A percentile compares a stretch with the other conserved stretches of the same genome.
Conservation (phyloP, 257 asterid genomes). For the Penstemon newberryi region DNA sequence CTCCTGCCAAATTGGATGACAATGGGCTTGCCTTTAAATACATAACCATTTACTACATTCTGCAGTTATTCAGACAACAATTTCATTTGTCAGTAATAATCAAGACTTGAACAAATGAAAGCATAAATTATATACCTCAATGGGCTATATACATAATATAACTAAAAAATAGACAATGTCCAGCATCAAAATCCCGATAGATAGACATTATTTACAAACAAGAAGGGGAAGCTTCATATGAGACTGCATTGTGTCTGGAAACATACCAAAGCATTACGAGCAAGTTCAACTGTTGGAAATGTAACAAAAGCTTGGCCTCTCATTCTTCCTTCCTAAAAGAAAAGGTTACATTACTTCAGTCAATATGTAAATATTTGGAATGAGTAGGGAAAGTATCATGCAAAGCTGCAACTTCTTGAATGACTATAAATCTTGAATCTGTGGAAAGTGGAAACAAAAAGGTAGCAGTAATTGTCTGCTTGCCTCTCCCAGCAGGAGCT, state of each 20-base stretch:
- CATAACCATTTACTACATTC: constrained; percentile 75
- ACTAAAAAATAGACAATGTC: neutral
- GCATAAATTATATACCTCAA: constrained; percentile 1
- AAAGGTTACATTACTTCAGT: constrained; percentile 16
- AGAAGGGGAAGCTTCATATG: neutral
- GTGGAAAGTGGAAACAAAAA: no score
- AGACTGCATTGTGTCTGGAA: constrained; percentile 10
- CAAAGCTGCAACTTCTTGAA: no score
- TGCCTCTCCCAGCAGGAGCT: neutral
- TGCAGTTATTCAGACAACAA: constrained; percentile 36
- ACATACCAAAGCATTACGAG: constrained; percentile 79
- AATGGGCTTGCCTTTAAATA: constrained; percentile 77
- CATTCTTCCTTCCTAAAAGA: constrained; percentile 93
- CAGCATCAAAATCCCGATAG: constrained; percentile 1
- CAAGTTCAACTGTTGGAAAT: constrained; percentile 83
- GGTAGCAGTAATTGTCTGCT: no score
- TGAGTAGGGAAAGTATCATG: no score
- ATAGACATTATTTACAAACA: neutral
- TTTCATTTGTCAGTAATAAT: constrained; percentile 4
- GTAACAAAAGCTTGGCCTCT: constrained; percentile 97
- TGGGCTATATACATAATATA: neutral
- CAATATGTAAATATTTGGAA: neutral
- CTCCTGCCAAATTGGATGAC: constrained; percentile 87
- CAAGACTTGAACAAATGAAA: neutral
- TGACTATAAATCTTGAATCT: no score